Evolutionary conservation across 352 stramenopile species (phyloP), one percentile per base, ranked within the genome.

Genomic region (Phytophthora sp.): DNA sequence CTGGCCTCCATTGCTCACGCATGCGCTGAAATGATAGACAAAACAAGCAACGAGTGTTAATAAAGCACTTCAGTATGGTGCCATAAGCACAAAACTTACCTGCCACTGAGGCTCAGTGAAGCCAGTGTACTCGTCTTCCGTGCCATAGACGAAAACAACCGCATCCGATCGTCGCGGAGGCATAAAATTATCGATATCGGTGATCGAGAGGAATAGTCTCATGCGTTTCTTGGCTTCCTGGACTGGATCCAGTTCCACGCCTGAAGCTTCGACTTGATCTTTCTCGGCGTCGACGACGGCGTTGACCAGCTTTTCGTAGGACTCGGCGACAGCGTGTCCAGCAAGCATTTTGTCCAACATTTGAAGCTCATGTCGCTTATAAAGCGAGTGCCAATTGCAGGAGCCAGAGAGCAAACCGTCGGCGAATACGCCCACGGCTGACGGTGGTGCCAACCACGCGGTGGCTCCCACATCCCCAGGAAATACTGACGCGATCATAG

Each of bases 141-240:
- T 91, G 42, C 79, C 86, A 9, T 88, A 80, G 3, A 91, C 82
- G 59, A 94, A 94, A 12, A 91, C 65, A 20, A 91, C 79, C 4
- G 86, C 86, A 57, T 94, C 86, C 4, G 80, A 70, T 16, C 84
- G 82, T 29, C 73, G 71, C 8, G 86, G 86, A 54, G 82, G 63
- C 24, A 80, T 45, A 49, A 94, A 94, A 56, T 94, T 94, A 61
- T 92, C 82, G 50, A 94, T 92, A 49, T 94, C 81, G 4, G 86
- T 92, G 62, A 94, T 88, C 21, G 86, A 91, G 20, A 94, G 72
- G 52, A 94, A 92, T 18, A 81, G 51, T n/a, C 82, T 76, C 73
- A 94, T 84, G 20, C 82, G 80, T 36, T 90, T 90, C 71, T 94
- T 94, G 35, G 79, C 79, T 50, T 93, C 77, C 33, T 87, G 61